Evolutionary conservation across 1,284 basidiomycete genomes (phyloP).

Genomic region (Malassezia obtusa): DNA sequence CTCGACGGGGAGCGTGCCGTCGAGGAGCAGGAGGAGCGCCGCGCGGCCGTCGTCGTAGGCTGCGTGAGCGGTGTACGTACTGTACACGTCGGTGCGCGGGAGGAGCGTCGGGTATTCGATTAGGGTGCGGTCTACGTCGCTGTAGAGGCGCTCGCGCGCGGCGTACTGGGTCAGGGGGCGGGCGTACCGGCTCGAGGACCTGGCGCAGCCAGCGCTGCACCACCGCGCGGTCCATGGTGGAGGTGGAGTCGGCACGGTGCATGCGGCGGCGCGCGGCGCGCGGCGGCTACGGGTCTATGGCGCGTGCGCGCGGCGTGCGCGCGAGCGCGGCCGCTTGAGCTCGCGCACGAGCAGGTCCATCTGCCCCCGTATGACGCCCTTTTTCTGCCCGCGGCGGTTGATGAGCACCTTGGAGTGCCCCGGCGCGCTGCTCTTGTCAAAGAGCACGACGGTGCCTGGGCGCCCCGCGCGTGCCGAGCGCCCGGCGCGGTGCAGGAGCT

Average conservation of each 20-base stretch:
- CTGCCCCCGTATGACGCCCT: conserved; percentile 14
- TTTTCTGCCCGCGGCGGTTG: conserved; percentile 15
- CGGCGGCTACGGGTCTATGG: not conserved
- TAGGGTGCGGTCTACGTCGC: conserved; percentile 63
- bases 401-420: conserved; percentile 17
- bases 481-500: conserved; percentile 66
- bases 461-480: conserved; percentile 58
- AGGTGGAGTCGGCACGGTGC: not conserved
- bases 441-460: conserved; percentile 55
- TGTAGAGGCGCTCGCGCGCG: conserved; percentile 55
- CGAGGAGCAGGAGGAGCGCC: conserved; percentile 75
- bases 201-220: conserved; percentile 41
- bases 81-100: conserved; percentile 87
- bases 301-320: not conserved
- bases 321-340: not conserved
- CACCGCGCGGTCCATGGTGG: conserved; percentile 34
- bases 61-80: conserved; percentile 46
- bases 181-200: conserved; percentile 27
- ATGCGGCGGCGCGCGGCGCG: not conserved
- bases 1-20: conserved; percentile 79
- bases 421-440: conserved; percentile 31
- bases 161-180: conserved; percentile 53
- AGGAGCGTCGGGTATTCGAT: conserved; percentile 59
- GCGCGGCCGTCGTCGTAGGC: conserved; percentile 89
- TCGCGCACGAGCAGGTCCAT: conserved; percentile 16